phyloP scores from a whole-genome alignment of 2,329 filamentous ascomycete genomes.

The Tolypocladium ovalisporum region DNA sequence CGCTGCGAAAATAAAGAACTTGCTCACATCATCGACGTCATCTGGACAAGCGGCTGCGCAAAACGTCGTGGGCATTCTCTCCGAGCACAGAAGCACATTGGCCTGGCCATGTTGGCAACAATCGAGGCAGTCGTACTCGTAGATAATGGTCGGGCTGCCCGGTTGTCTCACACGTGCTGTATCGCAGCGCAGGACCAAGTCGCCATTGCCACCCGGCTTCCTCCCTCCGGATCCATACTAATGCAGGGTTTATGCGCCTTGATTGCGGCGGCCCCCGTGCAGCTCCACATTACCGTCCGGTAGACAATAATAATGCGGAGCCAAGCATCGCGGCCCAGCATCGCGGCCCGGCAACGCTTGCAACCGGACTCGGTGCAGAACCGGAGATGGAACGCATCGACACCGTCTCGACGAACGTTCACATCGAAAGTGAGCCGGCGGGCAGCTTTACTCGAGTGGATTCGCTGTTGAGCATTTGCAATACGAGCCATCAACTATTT shows the following conservation, averaged over 20 bases:
- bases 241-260: not conserved
- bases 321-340: not conserved
- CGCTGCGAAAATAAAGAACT: conserved; percentile 1
- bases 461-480: not conserved
- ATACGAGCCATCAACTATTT: not conserved
- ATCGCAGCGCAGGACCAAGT: too few species aligned
- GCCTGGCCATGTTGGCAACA: not conserved
- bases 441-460: not conserved
- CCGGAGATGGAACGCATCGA: not conserved
- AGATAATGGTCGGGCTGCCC: not conserved
- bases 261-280: not conserved
- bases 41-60: not conserved
- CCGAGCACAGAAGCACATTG: not conserved
- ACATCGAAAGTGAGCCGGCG: not conserved
- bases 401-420: not conserved
- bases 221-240: not conserved
- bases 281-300: not conserved
- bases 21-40: not conserved
- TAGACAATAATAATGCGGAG: not conserved
- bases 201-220: not conserved
- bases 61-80: too few species aligned
- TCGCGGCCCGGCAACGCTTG: not conserved
- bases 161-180: not conserved
- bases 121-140: not conserved
- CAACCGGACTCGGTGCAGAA: not conserved